Base-by-base conservation (phyloP, 208 protist genomes). In the Blastocrithidia nonstop region DNA sequence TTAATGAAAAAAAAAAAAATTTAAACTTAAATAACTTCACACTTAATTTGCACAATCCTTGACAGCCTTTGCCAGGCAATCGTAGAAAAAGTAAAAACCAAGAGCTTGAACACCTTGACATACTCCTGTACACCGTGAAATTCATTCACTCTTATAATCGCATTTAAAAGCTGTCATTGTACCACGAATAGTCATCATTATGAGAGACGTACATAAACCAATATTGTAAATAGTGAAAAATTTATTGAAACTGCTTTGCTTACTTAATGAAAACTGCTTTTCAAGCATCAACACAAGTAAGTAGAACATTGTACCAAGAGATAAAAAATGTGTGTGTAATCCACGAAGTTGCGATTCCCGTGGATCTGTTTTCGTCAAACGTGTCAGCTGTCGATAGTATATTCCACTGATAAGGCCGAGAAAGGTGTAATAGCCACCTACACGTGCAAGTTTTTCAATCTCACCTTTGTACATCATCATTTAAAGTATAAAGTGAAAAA, bases 251-350 rank as follows among this genome's bases (percentile, higher is more conserved):
- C 66, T 47, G 43, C 56, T 54, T 42, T 67, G 61, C 43, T 46
- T 32, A 4, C 65, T 57, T 16, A 80, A 49, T 20, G 45, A 21
- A 43, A 74, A 80, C 47, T 54, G 50, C 57, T 71, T 73, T 41
- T 80, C 71, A 6, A 80, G 54, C 6, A 80, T 27, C 3, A 80
- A 54, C 4, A 80, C 65, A 20, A 71, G 42, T 20, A 80, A 54
- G 17, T 72, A 55, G 42, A 74, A 80, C 24, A 80, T 48, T 32
- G 61, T 75, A 51, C 71, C 71, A 7, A 80, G 66, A 22, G 61
- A 37, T 47, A 80, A 64, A 59, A 60, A 73, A 57, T 80, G 71
- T n/a, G 61, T 63, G 48, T 80, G 71, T 46, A 74, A 54, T 28
- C 54, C 61, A 24, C 71, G 65, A 7, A 80, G 62, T 54, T 80